Evolutionary conservation across 805 yeast genomes (phyloP).

Genomic region (Zygosaccharomyces kombuchaensis): DNA sequence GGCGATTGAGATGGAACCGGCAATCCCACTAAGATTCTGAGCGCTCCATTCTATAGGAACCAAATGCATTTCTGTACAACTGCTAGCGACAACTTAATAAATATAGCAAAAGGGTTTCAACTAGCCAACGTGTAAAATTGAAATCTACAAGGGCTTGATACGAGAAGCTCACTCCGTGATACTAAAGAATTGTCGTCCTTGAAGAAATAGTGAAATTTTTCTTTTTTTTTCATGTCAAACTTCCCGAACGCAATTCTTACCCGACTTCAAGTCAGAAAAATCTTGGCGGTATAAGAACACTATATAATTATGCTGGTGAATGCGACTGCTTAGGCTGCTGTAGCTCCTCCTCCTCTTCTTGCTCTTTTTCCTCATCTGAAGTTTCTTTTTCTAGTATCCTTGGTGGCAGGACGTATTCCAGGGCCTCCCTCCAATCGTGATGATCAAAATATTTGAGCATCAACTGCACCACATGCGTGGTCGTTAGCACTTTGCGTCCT

Average conservation of each 20-base stretch:
- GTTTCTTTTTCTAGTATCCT: constrained; percentile 47
- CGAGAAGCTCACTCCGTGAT: background rate
- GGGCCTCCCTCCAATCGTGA: constrained; percentile 80
- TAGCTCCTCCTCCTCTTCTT: background rate
- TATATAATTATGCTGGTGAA: background rate
- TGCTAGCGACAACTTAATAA: background rate
- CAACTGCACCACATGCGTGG: constrained; percentile 91
- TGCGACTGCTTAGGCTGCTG: background rate
- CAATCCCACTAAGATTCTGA: constrained; percentile 68
- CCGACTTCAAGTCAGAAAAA: constrained; percentile 1
- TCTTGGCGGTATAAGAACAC: background rate
- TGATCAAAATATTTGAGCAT: constrained; percentile 74
- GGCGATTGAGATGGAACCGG: constrained; percentile 81
- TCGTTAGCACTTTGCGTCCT: constrained; percentile 86
- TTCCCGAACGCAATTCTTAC: background rate
- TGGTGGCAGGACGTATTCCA: constrained; percentile 81
- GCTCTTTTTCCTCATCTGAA: background rate
- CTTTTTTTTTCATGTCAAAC: background rate
- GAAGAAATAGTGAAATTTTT: background rate
- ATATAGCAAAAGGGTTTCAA: background rate
- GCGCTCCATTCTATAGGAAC: constrained; percentile 59
- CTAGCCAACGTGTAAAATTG: background rate
- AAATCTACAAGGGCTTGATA: background rate
- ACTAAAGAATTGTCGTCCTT: too few relatives aligned
- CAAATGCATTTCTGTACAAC: constrained; percentile 17